Conservation (phyloP, 495 filamentous ascomycete species). For the Xylaria intraflava region DNA sequence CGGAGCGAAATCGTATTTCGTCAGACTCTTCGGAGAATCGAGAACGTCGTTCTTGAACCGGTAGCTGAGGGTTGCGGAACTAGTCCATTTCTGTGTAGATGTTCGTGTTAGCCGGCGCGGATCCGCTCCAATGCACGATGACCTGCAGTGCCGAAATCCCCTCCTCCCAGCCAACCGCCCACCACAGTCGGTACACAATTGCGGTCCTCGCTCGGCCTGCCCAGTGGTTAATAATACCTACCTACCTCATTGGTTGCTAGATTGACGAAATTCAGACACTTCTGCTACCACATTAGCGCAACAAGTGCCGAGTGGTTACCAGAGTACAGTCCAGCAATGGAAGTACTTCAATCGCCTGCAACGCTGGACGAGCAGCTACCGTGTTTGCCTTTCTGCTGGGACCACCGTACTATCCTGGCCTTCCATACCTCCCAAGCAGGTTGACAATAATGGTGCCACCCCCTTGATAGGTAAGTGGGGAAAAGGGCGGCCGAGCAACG, state of each 20-base stretch:
- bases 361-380: no score
- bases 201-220: no score
- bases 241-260: conserved; percentile 8
- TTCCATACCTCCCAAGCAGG: no score
- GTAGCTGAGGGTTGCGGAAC: conserved; percentile 48
- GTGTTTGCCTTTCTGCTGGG: no score
- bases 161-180: no score
- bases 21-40: conserved; percentile 55
- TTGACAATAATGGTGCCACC: no score
- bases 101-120: conserved; percentile 10
- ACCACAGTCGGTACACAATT: no score
- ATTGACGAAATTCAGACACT: not conserved
- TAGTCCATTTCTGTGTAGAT: conserved; percentile 57
- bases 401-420: no score
- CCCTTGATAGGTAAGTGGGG: no score
- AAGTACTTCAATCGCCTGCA: not conserved
- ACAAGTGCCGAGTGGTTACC: not conserved
- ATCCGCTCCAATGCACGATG: not conserved
- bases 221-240: no score
- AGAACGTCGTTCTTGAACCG: conserved; percentile 55
- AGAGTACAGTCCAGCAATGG: not conserved
- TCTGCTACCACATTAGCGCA: not conserved
- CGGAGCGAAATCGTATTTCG: conserved; percentile 47
- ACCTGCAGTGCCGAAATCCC: no score
- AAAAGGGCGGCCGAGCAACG: no score